A percentile compares a stretch with the other conserved stretches of the same genome.
Evolutionary conservation across 148 eudicot genomes (phyloP).

Genomic region (Euryodendron excelsum): DNA sequence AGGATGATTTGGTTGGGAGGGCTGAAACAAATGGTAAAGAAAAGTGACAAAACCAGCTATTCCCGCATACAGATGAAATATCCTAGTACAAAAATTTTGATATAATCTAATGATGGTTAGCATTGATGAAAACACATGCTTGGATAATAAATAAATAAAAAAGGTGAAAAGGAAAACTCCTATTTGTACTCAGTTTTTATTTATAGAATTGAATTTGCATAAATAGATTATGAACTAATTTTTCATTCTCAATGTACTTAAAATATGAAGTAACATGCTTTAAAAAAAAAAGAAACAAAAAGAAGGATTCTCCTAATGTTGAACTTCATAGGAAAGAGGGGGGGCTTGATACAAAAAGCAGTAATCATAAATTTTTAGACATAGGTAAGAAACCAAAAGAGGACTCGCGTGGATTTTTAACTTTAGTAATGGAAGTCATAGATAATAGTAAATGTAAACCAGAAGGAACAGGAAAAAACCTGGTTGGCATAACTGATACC

Average conservation of each 20-base stretch:
- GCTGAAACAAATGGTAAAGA: not conserved
- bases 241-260: not conserved
- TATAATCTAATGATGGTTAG: not conserved
- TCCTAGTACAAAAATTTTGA: not conserved
- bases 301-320: not conserved
- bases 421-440: not conserved
- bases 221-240: not conserved
- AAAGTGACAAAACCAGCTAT: not conserved
- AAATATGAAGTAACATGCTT: not conserved
- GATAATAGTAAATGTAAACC: not conserved
- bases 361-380: too few relatives aligned
- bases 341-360: too few relatives aligned
- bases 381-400: not conserved
- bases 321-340: too few relatives aligned
- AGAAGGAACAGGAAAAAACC: slow-evolving; percentile 34
- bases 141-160: too few relatives aligned
- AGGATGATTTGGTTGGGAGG: too few relatives aligned
- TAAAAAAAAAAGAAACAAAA: not conserved
- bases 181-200: not conserved
- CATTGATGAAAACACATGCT: too few relatives aligned
- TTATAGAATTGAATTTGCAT: not conserved
- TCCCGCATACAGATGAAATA: not conserved
- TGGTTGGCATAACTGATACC: slow-evolving; percentile 98
- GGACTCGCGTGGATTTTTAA: not conserved
- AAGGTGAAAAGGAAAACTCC: too few relatives aligned